These are phyloP conservation scores for Lentinus tigrinus DNA, from an alignment of 768 basidiomycete species.

Conservation along the genomic window DNA sequence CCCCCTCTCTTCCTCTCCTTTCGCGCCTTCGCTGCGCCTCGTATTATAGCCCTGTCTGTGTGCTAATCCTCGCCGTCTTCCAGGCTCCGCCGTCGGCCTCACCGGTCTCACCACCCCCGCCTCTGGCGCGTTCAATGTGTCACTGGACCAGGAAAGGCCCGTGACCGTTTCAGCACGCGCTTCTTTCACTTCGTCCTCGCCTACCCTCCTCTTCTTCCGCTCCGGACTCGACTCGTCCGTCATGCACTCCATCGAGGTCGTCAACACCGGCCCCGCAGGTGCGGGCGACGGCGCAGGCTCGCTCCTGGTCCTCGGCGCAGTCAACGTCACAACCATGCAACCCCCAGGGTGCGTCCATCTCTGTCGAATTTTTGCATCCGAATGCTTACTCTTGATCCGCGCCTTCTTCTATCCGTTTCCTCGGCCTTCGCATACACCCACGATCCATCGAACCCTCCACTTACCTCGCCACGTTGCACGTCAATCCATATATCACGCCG, in stretches of 20 bases:
- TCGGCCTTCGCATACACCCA: background rate
- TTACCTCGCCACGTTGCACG: background rate
- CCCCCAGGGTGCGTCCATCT: slow-evolving; percentile 34
- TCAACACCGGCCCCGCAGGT: slow-evolving; percentile 48
- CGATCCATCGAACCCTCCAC: background rate
- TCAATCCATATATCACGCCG: background rate
- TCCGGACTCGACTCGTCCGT: slow-evolving; percentile 53
- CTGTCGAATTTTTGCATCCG: background rate
- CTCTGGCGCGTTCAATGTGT: slow-evolving; percentile 59
- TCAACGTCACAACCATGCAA: slow-evolving; percentile 46
- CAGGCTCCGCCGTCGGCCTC: slow-evolving; percentile 63
- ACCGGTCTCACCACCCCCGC: slow-evolving; percentile 57
- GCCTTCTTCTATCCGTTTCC: background rate
- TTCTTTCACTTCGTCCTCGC: slow-evolving; percentile 46
- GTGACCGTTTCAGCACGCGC: slow-evolving; percentile 40
- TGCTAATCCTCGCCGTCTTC: background rate
- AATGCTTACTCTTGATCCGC: slow-evolving; percentile 3
- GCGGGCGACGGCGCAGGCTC: slow-evolving; percentile 27
- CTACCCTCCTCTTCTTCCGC: slow-evolving; percentile 61
- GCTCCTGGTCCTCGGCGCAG: slow-evolving; percentile 42
- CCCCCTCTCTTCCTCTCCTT: background rate
- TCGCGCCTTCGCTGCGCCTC: background rate
- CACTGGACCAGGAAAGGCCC: slow-evolving; percentile 38
- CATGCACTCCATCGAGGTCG: slow-evolving; percentile 51
- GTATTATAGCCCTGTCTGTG: slow-evolving; percentile 3